Percentiles rank a stretch among this genome's conserved stretches.
phyloP scores from a whole-genome alignment of 2,329 filamentous ascomycete species.

The Atkinsonella hypoxylon region DNA sequence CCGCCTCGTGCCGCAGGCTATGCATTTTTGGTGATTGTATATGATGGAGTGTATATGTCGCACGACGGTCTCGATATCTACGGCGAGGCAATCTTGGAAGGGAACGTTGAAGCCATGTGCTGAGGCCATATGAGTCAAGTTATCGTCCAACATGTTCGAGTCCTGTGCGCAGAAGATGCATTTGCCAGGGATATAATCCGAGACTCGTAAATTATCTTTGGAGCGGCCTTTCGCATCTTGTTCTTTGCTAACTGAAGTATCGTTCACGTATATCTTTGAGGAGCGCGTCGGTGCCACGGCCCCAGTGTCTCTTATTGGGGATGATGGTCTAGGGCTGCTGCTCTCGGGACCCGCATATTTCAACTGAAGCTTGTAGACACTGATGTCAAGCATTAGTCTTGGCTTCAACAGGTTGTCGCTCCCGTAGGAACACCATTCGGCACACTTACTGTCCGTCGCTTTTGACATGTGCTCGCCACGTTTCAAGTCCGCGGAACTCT shows the following conservation, averaged over 20 bases:
- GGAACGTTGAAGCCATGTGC: conserved; percentile 35
- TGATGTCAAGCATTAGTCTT: conserved; percentile 3
- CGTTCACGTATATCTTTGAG: neutral
- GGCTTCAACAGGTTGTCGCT: neutral
- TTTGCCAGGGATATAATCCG: conserved; percentile 16
- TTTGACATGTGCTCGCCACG: conserved; percentile 14
- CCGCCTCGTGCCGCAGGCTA: conserved; percentile 35
- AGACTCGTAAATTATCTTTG: neutral
- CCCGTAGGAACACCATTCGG: neutral
- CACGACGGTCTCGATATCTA: conserved; percentile 34
- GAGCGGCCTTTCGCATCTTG: conserved; percentile 1
- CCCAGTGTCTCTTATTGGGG: conserved; percentile 1
- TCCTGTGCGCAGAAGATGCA: conserved; percentile 31
- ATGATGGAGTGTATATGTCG: conserved; percentile 36
- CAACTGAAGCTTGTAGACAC: conserved; percentile 14
- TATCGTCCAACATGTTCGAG: conserved; percentile 22
- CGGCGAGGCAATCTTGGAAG: conserved; percentile 24
- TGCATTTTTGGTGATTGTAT: conserved; percentile 35
- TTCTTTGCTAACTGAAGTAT: neutral
- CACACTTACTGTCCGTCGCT: conserved; percentile 13
- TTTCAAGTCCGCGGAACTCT: conserved; percentile 8
- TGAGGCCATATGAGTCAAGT: conserved; percentile 35
- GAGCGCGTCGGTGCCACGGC: neutral
- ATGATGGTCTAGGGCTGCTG: conserved; percentile 6
- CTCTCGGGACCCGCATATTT: conserved; percentile 11